Conservation (phyloP, 257 asterid species). For the Striga asiatica region DNA sequence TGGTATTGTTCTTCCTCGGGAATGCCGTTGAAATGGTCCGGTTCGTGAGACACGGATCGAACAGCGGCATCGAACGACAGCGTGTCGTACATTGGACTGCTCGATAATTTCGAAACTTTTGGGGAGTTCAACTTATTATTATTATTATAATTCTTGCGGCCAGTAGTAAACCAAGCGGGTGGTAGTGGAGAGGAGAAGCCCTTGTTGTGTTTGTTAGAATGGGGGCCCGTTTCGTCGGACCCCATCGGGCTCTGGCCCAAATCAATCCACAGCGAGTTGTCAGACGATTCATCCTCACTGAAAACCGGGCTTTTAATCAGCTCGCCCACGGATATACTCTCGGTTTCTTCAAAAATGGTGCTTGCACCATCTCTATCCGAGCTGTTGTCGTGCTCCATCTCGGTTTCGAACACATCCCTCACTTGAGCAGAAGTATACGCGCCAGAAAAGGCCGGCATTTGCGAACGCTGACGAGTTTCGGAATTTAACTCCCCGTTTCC, state of each 20-base stretch:
- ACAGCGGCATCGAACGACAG: conserved; percentile 89
- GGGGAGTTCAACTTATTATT: conserved; percentile 41
- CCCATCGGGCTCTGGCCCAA: conserved; percentile 90
- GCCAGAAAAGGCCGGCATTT: conserved; percentile 98
- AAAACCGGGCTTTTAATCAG: conserved; percentile 92
- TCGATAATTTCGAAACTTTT: conserved; percentile 39
- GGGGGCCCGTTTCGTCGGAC: conserved; percentile 54
- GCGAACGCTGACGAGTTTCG: conserved; percentile 59
- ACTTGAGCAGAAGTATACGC: conserved; percentile 96
- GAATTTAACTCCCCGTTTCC: conserved; percentile 46
- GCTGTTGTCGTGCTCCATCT: conserved; percentile 81
- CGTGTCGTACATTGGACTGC: conserved; percentile 56
- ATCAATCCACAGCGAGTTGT: conserved; percentile 94
- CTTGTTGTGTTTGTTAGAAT: conserved; percentile 43
- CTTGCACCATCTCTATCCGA: conserved; percentile 93
- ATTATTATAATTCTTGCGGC: conserved; percentile 37
- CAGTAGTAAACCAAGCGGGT: conserved; percentile 76
- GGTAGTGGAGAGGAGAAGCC: conserved; percentile 56
- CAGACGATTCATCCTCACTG: conserved; percentile 96
- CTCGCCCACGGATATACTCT: conserved; percentile 85
- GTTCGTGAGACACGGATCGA: conserved; percentile 76
- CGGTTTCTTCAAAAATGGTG: conserved; percentile 91
- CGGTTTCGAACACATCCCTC: conserved; percentile 82
- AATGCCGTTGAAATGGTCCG: conserved; percentile 54
- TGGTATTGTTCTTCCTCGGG: conserved; percentile 46